Evolutionary conservation across 2,329 filamentous ascomycete genomes (phyloP).

Genomic region (Plenodomus biglobosus): DNA sequence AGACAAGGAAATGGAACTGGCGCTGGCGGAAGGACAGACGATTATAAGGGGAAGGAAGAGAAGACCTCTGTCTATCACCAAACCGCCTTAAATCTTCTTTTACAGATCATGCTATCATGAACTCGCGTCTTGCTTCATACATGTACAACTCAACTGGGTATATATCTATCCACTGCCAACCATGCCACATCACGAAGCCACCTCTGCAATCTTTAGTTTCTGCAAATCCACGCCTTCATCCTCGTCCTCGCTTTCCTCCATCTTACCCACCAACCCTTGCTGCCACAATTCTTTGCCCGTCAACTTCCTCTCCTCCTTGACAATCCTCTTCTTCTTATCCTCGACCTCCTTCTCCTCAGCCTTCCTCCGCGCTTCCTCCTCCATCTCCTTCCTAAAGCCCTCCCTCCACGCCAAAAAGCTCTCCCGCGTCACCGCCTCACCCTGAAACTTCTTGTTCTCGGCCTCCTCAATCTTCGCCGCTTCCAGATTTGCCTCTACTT

Average conservation of each 20-base stretch:
- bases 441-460: conserved; percentile 96
- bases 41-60: conserved; percentile 31
- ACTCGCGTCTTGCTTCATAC: neutral
- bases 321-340: conserved; percentile 51
- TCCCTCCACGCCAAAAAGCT: conserved; percentile 82
- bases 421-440: conserved; percentile 83
- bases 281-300: conserved; percentile 59
- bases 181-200: conserved; percentile 16
- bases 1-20: conserved; percentile 51
- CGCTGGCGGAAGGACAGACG: conserved; percentile 43
- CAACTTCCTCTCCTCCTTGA: conserved; percentile 78
- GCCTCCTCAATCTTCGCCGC: conserved; percentile 73
- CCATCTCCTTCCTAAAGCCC: conserved; percentile 76
- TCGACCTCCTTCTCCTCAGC: conserved; percentile 73
- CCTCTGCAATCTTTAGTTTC: conserved; percentile 52
- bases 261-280: conserved; percentile 60
- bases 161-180: conserved; percentile 18
- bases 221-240: conserved; percentile 54
- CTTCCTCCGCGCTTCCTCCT: conserved; percentile 62
- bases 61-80: conserved; percentile 25
- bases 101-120: neutral
- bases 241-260: conserved; percentile 65
- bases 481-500: conserved; percentile 56
- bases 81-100: conserved; percentile 7
- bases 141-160: conserved; percentile 10